Percentiles rank a stretch among this genome's conserved stretches.
Evolutionary conservation across 192 early-diverging fungal species (phyloP).

Genomic region (Geosiphon pyriformis): DNA sequence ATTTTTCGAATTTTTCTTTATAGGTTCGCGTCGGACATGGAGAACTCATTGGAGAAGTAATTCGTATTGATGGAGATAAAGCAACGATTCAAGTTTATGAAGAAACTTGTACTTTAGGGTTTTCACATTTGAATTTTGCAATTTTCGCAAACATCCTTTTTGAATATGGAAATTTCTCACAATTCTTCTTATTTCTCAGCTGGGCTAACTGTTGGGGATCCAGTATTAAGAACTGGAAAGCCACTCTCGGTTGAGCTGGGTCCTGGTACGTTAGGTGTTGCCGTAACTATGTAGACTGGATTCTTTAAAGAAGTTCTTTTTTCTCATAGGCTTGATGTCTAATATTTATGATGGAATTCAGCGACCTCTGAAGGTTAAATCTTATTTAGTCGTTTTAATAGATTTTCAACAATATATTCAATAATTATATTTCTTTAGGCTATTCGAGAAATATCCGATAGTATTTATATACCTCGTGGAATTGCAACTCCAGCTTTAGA

Average conservation of each 20-base stretch:
- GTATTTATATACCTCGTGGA: slow-evolving; percentile 99
- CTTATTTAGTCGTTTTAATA: background rate
- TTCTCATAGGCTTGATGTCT: slow-evolving; percentile 69
- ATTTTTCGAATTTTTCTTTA: background rate
- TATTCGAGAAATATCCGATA: slow-evolving; percentile 87
- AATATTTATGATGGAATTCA: slow-evolving; percentile 99
- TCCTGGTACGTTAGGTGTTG: slow-evolving; percentile 66
- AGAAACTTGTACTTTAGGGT: slow-evolving; percentile 73
- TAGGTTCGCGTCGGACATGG: slow-evolving; percentile 96
- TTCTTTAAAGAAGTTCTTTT: too few species aligned
- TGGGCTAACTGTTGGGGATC: slow-evolving; percentile 98
- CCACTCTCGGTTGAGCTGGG: slow-evolving; percentile 98
- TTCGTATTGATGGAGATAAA: slow-evolving; percentile 98
- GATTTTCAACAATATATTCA: slow-evolving; percentile 6
- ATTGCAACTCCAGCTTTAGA: slow-evolving; percentile 97
- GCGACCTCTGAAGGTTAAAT: slow-evolving; percentile 81
- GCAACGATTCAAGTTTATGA: slow-evolving; percentile 99
- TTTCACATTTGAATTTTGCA: too few species aligned
- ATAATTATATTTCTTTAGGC: slow-evolving; percentile 39
- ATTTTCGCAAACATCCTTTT: too few species aligned
- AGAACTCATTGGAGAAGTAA: slow-evolving; percentile 98
- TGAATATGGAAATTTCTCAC: too few species aligned
- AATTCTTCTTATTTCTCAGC: too few species aligned
- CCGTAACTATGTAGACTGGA: too few species aligned
- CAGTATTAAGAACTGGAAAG: slow-evolving; percentile 95